Base-by-base conservation (phyloP, 306 rosid species). In the Spatholobus suberectus region DNA sequence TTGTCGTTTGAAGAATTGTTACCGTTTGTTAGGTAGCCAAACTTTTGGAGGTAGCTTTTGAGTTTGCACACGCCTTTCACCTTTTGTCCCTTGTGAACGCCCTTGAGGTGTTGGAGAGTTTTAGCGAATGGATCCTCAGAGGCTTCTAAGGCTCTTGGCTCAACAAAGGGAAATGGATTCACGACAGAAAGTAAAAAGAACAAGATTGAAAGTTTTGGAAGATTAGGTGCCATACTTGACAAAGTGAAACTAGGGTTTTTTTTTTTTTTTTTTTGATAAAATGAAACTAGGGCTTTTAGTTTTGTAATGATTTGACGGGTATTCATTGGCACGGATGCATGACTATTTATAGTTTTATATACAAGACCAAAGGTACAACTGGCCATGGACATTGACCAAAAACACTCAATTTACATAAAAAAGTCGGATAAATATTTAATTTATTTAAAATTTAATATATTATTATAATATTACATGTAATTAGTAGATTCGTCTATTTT, bases 1-100 rank as follows among this genome's bases (percentile, higher is more conserved):
- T 68, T 17, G 52, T 68, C 46, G 54, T 70, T 8, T 8, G 76
- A n/a, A 35, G 21, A 46, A 4, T 68, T 18, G n/a, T n/a, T n/a
- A n/a, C n/a, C n/a, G n/a, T 73, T 26, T 17, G 3, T 41, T 9
- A 90, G 76, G 85, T 85, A 90, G 54, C 91, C 93, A 23, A 73
- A 83, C 0, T 51, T 82, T 59, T 66, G 18, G 1, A 90, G 88
- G 82, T 87, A 81, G 6, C 62, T 81, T 27, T 84, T 86, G 35
- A 90, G 86, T 29, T 82, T 62, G 17, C 7, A 43, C 70, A 86
- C 74, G 40, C 86, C 91, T 72, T 83, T 74, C 58, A 17, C 41
- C 2, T 70, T 81, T 18, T 90, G 89, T 5, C 91, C 91, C 63
- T 75, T 70, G 32, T 74, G 77, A 29, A 78, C 61, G 8, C 89